Percentiles rank a stretch among this genome's conserved stretches.
These are phyloP conservation scores for Polyporus tsugae DNA, from an alignment of 1,284 basidiomycete species.

Conservation along the genomic window DNA sequence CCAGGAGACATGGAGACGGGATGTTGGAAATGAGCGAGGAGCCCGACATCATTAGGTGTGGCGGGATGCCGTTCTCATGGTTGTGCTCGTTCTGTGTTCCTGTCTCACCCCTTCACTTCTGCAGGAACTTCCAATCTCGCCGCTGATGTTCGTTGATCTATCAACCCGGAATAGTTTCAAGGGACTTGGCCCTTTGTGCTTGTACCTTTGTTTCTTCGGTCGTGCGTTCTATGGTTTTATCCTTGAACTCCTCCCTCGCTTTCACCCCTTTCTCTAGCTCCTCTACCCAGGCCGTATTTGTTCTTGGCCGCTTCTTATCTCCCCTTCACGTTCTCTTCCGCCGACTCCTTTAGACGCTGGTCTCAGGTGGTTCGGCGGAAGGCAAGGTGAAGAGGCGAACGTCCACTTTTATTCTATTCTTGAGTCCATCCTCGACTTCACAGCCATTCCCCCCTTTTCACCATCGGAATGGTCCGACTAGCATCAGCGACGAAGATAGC, in stretches of 20 bases:
- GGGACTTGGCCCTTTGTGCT: not conserved
- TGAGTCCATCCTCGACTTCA: not conserved
- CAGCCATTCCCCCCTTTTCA: not conserved
- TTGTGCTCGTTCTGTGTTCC: not conserved
- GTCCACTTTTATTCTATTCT: not conserved
- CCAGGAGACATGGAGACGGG: not conserved
- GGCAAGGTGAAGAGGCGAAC: constrained; percentile 9
- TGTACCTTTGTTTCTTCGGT: not conserved
- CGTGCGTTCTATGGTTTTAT: not conserved
- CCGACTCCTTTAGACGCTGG: constrained; percentile 6
- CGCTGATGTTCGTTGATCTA: not conserved
- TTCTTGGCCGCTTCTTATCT: constrained; percentile 17
- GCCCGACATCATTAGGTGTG: not conserved
- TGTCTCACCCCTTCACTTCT: not conserved
- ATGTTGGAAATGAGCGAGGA: not conserved
- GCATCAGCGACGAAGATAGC: not conserved
- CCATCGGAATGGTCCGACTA: not conserved
- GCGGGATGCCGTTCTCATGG: not conserved
- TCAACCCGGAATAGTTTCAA: not conserved
- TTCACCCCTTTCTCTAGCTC: constrained; percentile 13
- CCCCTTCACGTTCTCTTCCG: constrained; percentile 20
- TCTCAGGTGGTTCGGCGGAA: constrained; percentile 15
- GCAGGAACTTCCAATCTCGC: constrained; percentile 3
- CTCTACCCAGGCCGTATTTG: constrained; percentile 16
- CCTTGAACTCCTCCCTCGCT: constrained; percentile 5